Conservation (phyloP, 192 early-diverging fungal species). For the Umbelopsis isabellina region DNA sequence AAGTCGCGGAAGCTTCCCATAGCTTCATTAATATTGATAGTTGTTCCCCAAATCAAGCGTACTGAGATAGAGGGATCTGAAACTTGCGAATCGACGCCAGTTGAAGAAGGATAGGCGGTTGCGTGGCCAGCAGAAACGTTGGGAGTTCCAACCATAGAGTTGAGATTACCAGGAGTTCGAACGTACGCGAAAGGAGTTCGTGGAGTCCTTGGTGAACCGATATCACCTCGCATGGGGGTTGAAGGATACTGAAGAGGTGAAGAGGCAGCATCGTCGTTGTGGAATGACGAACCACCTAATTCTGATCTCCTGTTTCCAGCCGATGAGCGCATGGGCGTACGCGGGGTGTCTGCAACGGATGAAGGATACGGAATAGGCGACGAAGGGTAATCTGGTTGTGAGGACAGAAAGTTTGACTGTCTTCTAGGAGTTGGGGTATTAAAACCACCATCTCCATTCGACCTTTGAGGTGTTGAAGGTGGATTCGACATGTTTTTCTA, state of each 20-base stretch:
- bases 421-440: conserved; percentile 15
- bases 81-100: conserved; percentile 37
- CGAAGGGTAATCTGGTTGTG: conserved; percentile 28
- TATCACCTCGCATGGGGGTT: conserved; percentile 28
- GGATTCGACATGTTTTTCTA: background rate
- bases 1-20: conserved; percentile 84
- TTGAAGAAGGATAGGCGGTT: conserved; percentile 2
- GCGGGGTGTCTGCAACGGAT: conserved; percentile 24
- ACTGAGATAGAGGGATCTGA: conserved; percentile 43
- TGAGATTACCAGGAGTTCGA: conserved; percentile 28
- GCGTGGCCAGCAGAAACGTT: background rate
- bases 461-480: conserved; percentile 17
- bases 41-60: conserved; percentile 92
- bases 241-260: conserved; percentile 39
- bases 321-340: conserved; percentile 24
- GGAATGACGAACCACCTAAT: conserved; percentile 25
- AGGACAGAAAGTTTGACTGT: conserved; percentile 22
- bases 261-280: conserved; percentile 25
- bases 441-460: background rate
- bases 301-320: conserved; percentile 25
- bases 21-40: conserved; percentile 84
- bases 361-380: conserved; percentile 18
- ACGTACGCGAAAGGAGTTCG: conserved; percentile 34
- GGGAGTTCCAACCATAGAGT: background rate
- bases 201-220: conserved; percentile 31